Conservation (phyloP, 306 rosid genomes). For the Dryas drummondii region DNA sequence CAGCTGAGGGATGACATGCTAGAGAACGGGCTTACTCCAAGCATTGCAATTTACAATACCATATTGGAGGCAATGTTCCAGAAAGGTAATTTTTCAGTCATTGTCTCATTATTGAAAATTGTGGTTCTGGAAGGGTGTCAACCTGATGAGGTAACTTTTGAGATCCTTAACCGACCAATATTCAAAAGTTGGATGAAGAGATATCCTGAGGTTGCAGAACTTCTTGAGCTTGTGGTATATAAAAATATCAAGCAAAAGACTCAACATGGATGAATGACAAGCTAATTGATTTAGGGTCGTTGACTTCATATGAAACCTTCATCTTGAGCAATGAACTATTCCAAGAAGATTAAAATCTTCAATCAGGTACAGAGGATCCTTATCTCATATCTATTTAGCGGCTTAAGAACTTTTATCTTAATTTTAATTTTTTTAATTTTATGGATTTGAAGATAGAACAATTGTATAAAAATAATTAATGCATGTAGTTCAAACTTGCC, state of each 20-base stretch:
- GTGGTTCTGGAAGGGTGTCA: slow-evolving; percentile 31
- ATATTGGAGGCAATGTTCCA: slow-evolving; percentile 29
- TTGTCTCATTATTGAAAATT: slow-evolving; percentile 23
- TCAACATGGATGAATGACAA: slow-evolving; percentile 1
- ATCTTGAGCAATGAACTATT: neutral
- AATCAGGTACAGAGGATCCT: slow-evolving; percentile 7
- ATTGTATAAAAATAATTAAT: too few species aligned
- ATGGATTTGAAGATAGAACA: too few species aligned
- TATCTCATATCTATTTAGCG: neutral
- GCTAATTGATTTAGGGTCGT: neutral
- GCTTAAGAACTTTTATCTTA: neutral
- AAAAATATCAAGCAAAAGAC: slow-evolving; percentile 4
- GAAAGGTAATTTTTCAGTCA: slow-evolving; percentile 17
- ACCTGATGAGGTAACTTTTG: slow-evolving; percentile 24
- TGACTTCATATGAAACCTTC: neutral
- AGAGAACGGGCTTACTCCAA: slow-evolving; percentile 31
- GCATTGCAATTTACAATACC: slow-evolving; percentile 31
- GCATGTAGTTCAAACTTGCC: too few species aligned
- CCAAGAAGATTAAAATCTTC: slow-evolving; percentile 6
- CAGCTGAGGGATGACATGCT: slow-evolving; percentile 26
- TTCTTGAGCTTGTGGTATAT: slow-evolving; percentile 16
- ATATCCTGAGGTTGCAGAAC: slow-evolving; percentile 15
- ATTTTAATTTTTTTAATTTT: neutral
- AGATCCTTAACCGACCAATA: slow-evolving; percentile 23
- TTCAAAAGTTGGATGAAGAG: slow-evolving; percentile 19